Base-by-base conservation (phyloP, 164 flowering plant species). In the Aristolochia californica region DNA sequence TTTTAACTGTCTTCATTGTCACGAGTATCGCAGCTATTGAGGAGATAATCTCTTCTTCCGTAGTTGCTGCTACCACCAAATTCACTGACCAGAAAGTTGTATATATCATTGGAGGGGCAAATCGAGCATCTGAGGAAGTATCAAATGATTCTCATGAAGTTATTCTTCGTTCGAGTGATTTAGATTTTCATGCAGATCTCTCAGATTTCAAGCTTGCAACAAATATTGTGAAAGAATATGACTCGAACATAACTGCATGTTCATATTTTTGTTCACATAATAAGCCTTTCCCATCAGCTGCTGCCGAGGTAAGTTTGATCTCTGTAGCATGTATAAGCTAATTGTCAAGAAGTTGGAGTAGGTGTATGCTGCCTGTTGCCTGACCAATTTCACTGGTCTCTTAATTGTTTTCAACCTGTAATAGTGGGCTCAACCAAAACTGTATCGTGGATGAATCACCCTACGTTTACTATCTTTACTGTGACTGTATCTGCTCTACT, bases 81-180 rank as follows among this genome's bases (percentile, higher is more conserved):
- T 72, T 88, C 22, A 80, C 65, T 70, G 91, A 85, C 65, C 77
- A 81, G 18, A 61, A 78, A 44, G 72, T 62, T 44, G 74, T 69
- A 48, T 93, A 72, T 67, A 59, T 87, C 45, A 48, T 85, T 45
- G 85, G 81, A 69, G 57, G 76, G 13, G 54, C 64, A 17, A 65
- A 66, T 18, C 62, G 54, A 67, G 50, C 69, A 54, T 74, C 72
- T 50, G 64, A 61, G 7, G 79, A 67, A 59, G 70, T 49, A 55
- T 62, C 73, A 45, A 34, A 34, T 34, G 40, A 34, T 34, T 34
- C 40, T 34, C 70, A 30, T 34, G 74, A 86, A 62, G 70, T 79
- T 56, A 56, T 88, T 53, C 23, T 93, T 48, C 82, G 73, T 62
- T 83, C 81, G 52, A 24, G 30, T 43, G 83, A 83, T 2, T 62